These are phyloP conservation scores for Boletellus deceptivus DNA, from an alignment of 1,284 basidiomycete genomes.

Conservation along the genomic window DNA sequence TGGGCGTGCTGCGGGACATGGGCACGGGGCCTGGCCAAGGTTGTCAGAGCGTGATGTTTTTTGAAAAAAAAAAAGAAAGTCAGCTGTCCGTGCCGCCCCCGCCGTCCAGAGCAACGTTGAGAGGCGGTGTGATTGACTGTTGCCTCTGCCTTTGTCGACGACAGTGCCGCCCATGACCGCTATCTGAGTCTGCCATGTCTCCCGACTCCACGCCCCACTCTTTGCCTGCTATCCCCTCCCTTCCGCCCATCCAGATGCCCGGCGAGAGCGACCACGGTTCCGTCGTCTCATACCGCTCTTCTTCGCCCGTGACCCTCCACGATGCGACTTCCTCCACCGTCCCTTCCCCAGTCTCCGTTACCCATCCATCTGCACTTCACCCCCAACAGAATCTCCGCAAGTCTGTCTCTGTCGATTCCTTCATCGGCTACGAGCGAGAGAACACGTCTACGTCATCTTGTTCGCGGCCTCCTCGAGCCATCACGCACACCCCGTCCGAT, in stretches of 20 bases:
- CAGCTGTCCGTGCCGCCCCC: background rate
- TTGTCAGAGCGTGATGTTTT: slow-evolving; percentile 6
- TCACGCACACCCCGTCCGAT: slow-evolving; percentile 24
- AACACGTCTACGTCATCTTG: slow-evolving; percentile 28
- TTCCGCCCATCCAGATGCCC: slow-evolving; percentile 47
- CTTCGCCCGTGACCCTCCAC: slow-evolving; percentile 33
- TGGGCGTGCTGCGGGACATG: slow-evolving; percentile 31
- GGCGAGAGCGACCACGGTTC: slow-evolving; percentile 23
- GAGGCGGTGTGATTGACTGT: no score
- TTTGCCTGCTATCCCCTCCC: slow-evolving; percentile 43
- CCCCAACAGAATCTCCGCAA: slow-evolving; percentile 51
- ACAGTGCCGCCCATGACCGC: slow-evolving; percentile 17
- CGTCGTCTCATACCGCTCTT: slow-evolving; percentile 9
- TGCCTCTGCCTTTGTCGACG: background rate
- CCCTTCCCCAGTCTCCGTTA: slow-evolving; percentile 24
- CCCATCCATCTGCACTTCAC: slow-evolving; percentile 3
- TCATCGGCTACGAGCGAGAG: slow-evolving; percentile 49
- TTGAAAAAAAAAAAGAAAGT: slow-evolving; percentile 20
- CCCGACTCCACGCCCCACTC: slow-evolving; percentile 23
- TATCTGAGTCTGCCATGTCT: slow-evolving; percentile 24
- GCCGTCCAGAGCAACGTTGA: slow-evolving; percentile 10
- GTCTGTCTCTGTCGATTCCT: slow-evolving; percentile 74
- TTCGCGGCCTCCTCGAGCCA: slow-evolving; percentile 38
- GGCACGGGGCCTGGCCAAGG: background rate
- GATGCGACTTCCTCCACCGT: slow-evolving; percentile 35